Conservation (phyloP, 306 rosid species). For the Sicyos baderoa region DNA sequence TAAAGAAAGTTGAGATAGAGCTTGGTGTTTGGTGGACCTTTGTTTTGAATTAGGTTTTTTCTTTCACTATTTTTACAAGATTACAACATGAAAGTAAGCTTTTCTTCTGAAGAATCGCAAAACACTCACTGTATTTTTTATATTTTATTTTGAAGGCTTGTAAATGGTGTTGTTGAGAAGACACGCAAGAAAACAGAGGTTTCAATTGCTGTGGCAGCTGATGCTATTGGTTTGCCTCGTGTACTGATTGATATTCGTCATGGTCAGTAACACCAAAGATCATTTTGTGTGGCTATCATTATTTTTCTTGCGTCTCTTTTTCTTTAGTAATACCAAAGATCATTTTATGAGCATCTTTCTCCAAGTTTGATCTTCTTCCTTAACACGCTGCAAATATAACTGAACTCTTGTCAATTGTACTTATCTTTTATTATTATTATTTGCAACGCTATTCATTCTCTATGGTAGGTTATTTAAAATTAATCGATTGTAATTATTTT, state of each 20-base stretch:
- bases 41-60: background rate
- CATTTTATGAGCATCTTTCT: constrained; percentile 1
- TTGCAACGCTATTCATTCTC: background rate
- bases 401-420: background rate
- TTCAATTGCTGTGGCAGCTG: constrained; percentile 75
- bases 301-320: background rate
- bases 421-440: background rate
- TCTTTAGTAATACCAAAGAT: background rate
- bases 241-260: constrained; percentile 81
- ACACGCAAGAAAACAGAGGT: constrained; percentile 51
- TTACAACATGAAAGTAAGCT: background rate
- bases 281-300: background rate
- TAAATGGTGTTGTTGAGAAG: constrained; percentile 81
- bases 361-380: background rate
- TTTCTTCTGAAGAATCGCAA: background rate
- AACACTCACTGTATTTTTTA: background rate
- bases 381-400: background rate
- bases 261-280: constrained; percentile 39
- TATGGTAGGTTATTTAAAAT: background rate
- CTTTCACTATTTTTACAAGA: background rate
- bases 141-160: constrained; percentile 55
- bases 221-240: constrained; percentile 73
- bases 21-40: background rate
- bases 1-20: background rate
- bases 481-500: constrained; percentile 7